Conservation (phyloP, 2,329 filamentous ascomycete species). For the Colletotrichum sansevieriae region DNA sequence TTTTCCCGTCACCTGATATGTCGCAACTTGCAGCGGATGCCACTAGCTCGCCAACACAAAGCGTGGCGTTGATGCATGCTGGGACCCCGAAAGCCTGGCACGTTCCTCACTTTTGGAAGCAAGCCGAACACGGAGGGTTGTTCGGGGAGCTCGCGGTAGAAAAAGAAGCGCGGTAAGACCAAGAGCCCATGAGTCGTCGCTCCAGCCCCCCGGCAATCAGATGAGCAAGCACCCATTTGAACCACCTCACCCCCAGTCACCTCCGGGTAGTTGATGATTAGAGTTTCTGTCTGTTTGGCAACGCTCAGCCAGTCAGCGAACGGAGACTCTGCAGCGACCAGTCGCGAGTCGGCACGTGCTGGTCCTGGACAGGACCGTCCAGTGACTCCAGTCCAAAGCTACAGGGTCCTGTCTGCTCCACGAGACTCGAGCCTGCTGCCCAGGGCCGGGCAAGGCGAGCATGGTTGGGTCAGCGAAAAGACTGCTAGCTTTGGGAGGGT, state of each 20-base stretch:
- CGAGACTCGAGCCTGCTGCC: neutral
- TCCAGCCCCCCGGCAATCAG: constrained; percentile 27
- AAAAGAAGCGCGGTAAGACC: constrained; percentile 20
- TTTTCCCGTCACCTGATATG: neutral
- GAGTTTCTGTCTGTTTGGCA: constrained; percentile 22
- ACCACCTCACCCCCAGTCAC: constrained; percentile 6
- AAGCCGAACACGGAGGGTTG: constrained; percentile 11
- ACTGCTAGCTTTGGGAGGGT: neutral
- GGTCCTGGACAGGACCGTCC: no score
- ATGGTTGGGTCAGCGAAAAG: neutral
- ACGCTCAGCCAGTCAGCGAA: neutral
- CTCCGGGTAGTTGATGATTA: neutral
- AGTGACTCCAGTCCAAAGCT: no score
- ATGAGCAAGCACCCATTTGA: constrained; percentile 11
- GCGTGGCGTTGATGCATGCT: neutral
- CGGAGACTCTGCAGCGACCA: constrained; percentile 2
- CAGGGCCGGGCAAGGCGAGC: constrained; percentile 1
- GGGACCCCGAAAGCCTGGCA: neutral
- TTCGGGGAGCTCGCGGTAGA: constrained; percentile 29
- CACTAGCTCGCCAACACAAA: constrained; percentile 4
- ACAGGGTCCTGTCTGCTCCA: no score
- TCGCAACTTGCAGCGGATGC: constrained; percentile 4
- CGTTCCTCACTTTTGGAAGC: neutral
- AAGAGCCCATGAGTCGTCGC: constrained; percentile 15
- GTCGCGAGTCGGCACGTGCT: constrained; percentile 22